phyloP scores from a whole-genome alignment of 1,284 basidiomycete species.

The Hypsizygus ulmarius region DNA sequence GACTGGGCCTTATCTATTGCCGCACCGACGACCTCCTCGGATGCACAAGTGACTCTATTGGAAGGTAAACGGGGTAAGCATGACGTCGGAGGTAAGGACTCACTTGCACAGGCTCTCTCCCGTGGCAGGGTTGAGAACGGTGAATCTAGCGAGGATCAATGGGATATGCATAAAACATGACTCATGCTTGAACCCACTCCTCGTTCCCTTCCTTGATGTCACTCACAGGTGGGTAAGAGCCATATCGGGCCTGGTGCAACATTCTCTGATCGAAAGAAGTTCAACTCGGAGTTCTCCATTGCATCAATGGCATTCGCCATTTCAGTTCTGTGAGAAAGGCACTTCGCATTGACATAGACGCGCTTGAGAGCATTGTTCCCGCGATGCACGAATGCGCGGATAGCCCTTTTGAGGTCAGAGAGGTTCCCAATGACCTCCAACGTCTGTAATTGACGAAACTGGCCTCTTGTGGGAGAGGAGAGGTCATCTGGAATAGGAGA shows the following conservation, averaged over 20 bases:
- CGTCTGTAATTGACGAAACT: constrained; percentile 1
- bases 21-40: constrained; percentile 44
- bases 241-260: constrained; percentile 20
- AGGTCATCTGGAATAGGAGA: background rate
- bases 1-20: constrained; percentile 56
- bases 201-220: constrained; percentile 8
- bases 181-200: constrained; percentile 14
- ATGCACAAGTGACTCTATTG: constrained; percentile 33
- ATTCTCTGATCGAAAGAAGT: constrained; percentile 12
- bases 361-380: constrained; percentile 1
- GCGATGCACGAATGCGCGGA: constrained; percentile 4
- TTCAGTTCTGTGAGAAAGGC: background rate
- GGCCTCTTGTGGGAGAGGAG: background rate
- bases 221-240: constrained; percentile 11
- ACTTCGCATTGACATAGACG: constrained; percentile 1
- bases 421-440: constrained; percentile 2
- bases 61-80: background rate
- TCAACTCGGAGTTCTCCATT: background rate
- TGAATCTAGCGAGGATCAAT: constrained; percentile 33
- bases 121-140: constrained; percentile 65
- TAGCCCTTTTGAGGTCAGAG: constrained; percentile 1
- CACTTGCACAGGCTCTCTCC: constrained; percentile 59
- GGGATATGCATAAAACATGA: background rate
- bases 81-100: constrained; percentile 24
- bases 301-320: background rate